A percentile compares a stretch with the other conserved stretches of the same genome.
phyloP scores from a whole-genome alignment of 192 early-diverging fungal genomes.

The Linnemannia exigua region DNA sequence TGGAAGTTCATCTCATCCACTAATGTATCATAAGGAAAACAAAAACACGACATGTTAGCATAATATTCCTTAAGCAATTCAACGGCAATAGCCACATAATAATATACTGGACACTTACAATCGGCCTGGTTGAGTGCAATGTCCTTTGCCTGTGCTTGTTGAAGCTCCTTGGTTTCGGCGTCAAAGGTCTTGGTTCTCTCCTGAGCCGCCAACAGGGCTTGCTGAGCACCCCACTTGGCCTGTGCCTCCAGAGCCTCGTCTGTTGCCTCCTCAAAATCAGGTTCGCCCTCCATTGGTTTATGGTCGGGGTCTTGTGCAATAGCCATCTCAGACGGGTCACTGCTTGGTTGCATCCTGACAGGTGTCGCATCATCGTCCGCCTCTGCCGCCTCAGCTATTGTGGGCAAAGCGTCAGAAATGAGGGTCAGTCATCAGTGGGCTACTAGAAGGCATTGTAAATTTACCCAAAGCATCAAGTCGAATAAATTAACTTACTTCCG shows the following conservation, averaged over 20 bases:
- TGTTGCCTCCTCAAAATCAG: conserved; percentile 66
- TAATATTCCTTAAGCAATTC: background rate
- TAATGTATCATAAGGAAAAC: conserved; percentile 13
- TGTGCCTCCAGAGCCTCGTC: conserved; percentile 78
- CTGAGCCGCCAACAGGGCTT: conserved; percentile 80
- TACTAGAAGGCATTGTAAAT: background rate
- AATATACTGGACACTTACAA: conserved; percentile 49
- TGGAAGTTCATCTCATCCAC: conserved; percentile 91
- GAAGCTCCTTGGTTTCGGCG: conserved; percentile 56
- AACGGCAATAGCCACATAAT: no score
- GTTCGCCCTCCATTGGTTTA: conserved; percentile 48
- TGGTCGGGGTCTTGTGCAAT: conserved; percentile 51
- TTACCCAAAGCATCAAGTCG: no score
- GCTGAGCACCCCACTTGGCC: conserved; percentile 81
- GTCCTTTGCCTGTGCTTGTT: conserved; percentile 51
- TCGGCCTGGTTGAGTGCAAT: conserved; percentile 60
- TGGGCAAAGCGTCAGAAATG: background rate
- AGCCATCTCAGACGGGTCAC: conserved; percentile 17
- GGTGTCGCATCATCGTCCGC: conserved; percentile 38
- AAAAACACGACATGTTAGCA: background rate
- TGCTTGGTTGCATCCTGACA: conserved; percentile 35
- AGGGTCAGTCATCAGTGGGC: background rate
- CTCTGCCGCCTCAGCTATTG: conserved; percentile 43
- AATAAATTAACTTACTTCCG: conserved; percentile 60
- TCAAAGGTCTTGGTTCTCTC: conserved; percentile 81